phyloP scores from a whole-genome alignment of 2,329 filamentous ascomycete genomes.

The Pezicula neosporulosa region DNA sequence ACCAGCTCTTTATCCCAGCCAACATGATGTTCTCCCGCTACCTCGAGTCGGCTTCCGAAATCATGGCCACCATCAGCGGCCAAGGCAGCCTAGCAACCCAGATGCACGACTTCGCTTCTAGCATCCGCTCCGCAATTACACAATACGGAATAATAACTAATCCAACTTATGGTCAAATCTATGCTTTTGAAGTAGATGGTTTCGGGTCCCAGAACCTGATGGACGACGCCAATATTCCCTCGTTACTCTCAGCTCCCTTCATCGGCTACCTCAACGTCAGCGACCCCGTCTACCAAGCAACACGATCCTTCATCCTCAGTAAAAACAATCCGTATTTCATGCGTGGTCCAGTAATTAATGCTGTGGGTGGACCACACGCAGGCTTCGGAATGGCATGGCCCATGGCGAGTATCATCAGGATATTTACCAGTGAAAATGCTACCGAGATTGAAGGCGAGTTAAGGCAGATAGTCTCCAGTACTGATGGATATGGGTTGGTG shows the following conservation, averaged over 20 bases:
- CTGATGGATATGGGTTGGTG: slow-evolving; percentile 36
- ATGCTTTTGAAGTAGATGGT: slow-evolving; percentile 75
- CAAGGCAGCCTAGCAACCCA: slow-evolving; percentile 47
- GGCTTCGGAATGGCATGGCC: slow-evolving; percentile 55
- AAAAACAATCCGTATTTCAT: slow-evolving; percentile 76
- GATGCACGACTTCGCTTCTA: slow-evolving; percentile 56
- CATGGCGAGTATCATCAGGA: slow-evolving; percentile 51
- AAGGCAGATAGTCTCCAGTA: slow-evolving; percentile 21
- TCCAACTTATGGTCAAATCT: slow-evolving; percentile 63
- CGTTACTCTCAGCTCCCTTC: slow-evolving; percentile 61
- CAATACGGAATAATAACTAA: slow-evolving; percentile 67
- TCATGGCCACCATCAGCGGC: slow-evolving; percentile 47
- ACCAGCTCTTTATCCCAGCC: slow-evolving; percentile 83
- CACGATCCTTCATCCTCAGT: slow-evolving; percentile 72
- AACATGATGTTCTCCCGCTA: slow-evolving; percentile 81
- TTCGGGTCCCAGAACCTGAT: slow-evolving; percentile 61
- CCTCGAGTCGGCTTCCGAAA: slow-evolving; percentile 47
- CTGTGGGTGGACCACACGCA: slow-evolving; percentile 68
- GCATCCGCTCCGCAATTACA: slow-evolving; percentile 65
- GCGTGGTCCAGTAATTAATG: slow-evolving; percentile 47
- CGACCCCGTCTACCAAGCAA: slow-evolving; percentile 72
- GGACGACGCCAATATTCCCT: slow-evolving; percentile 72
- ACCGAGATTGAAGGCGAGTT: slow-evolving; percentile 27
- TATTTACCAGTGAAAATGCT: slow-evolving; percentile 41
- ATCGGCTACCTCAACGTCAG: slow-evolving; percentile 55